phyloP scores from a whole-genome alignment of 106 monocot species.

The Acorus gramineus region DNA sequence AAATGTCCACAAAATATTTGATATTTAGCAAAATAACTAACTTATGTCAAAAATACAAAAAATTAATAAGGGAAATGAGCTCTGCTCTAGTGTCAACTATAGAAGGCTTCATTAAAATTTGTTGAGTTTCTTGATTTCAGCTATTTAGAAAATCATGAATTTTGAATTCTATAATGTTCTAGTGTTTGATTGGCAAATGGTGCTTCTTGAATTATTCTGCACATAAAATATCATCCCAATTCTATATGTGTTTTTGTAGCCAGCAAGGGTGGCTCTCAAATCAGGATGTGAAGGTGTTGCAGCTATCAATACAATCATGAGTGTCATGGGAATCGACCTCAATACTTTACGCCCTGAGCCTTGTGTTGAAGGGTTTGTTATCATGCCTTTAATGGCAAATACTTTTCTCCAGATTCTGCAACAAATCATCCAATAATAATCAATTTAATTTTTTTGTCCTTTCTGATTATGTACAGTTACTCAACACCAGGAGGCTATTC shows the following conservation, averaged over 20 bases:
- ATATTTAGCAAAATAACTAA: no score
- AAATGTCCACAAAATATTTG: no score
- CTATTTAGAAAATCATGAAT: no score
- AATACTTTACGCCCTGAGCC: slow-evolving; percentile 91
- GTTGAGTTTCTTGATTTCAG: no score
- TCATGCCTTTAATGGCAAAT: neutral
- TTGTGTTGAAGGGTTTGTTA: slow-evolving; percentile 87
- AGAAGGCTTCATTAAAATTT: no score
- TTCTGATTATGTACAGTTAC: slow-evolving; percentile 35
- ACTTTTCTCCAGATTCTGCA: neutral
- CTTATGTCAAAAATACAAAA: no score
- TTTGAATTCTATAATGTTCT: no score
- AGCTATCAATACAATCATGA: slow-evolving; percentile 98
- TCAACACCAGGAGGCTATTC: slow-evolving; percentile 98
- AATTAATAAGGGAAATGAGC: no score
- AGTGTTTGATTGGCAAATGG: no score
- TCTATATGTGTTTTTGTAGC: slow-evolving; percentile 34
- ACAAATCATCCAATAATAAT: no score
- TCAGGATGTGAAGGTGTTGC: slow-evolving; percentile 87
- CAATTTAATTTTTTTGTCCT: neutral
- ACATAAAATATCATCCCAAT: neutral
- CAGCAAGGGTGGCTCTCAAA: slow-evolving; percentile 70
- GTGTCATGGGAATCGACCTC: slow-evolving; percentile 97
- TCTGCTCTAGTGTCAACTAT: no score
- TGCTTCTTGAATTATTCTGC: no score